phyloP scores from a whole-genome alignment of 2,329 filamentous ascomycete species.

The Xylogone sp. region DNA sequence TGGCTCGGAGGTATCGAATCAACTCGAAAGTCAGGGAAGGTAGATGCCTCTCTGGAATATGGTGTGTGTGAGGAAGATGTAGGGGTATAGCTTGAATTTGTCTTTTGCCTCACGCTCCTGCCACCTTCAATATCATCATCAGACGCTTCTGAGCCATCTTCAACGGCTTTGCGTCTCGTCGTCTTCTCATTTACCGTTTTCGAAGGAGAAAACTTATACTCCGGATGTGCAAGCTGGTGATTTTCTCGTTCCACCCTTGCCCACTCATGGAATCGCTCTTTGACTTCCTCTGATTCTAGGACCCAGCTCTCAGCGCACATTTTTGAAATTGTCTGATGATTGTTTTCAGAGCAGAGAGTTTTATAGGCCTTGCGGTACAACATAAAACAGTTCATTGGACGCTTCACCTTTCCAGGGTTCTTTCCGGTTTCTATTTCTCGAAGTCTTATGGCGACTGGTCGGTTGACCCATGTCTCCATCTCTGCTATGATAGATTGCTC shows the following conservation, averaged over 20 bases:
- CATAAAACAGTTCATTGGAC: slow-evolving; percentile 98
- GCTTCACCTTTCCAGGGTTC: slow-evolving; percentile 71
- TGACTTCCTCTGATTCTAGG: slow-evolving; percentile 69
- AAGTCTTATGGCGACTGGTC: slow-evolving; percentile 61
- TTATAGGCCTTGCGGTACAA: slow-evolving; percentile 92
- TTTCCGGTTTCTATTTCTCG: slow-evolving; percentile 67
- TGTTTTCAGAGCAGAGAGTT: slow-evolving; percentile 77
- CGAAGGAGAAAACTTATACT: slow-evolving; percentile 90
- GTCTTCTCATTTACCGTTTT: slow-evolving; percentile 49
- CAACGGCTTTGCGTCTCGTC: slow-evolving; percentile 39
- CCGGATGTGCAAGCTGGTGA: slow-evolving; percentile 79
- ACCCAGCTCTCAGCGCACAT: slow-evolving; percentile 87
- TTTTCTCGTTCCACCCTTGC: slow-evolving; percentile 79
- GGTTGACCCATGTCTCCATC: slow-evolving; percentile 76
- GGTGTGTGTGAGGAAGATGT: background rate
- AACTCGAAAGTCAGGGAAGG: background rate
- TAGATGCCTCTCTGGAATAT: background rate
- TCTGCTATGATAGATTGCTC: slow-evolving; percentile 64
- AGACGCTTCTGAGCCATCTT: slow-evolving; percentile 35
- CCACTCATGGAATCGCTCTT: slow-evolving; percentile 72
- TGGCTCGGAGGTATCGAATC: background rate
- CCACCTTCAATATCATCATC: slow-evolving; percentile 43
- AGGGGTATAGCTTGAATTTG: background rate
- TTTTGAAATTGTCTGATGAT: slow-evolving; percentile 88
- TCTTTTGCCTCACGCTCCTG: background rate